Conservation (phyloP, 192 early-diverging fungal species). For the Cetraspora pellucida region DNA sequence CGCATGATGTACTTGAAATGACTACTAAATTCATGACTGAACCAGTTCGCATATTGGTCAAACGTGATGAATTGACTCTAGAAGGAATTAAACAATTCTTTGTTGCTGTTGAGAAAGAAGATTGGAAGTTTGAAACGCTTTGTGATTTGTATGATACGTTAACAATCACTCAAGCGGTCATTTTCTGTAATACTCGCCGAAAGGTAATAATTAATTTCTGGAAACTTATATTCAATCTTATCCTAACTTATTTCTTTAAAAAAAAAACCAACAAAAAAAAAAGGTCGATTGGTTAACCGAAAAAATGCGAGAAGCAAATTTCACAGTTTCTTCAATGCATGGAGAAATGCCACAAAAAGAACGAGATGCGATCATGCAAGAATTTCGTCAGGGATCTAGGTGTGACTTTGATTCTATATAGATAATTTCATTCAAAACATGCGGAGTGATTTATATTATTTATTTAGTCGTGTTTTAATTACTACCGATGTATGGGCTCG, state of each 20-base stretch:
- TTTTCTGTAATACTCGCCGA: conserved; percentile 95
- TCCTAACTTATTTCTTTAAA: background rate
- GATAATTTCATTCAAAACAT: background rate
- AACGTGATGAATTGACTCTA: conserved; percentile 98
- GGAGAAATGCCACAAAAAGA: conserved; percentile 99
- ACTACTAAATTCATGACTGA: conserved; percentile 98
- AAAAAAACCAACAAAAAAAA: too few relatives aligned
- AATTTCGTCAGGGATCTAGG: conserved; percentile 91
- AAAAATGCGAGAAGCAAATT: conserved; percentile 96
- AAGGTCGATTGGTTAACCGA: conserved; percentile 95
- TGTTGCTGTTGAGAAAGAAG: conserved; percentile 94
- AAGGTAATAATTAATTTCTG: conserved; percentile 57
- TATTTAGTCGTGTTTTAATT: conserved; percentile 87
- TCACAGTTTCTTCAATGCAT: conserved; percentile 98
- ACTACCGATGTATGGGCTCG: conserved; percentile 99
- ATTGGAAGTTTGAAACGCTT: conserved; percentile 98
- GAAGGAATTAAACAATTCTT: conserved; percentile 99
- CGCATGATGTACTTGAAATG: conserved; percentile 94
- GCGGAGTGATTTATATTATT: background rate
- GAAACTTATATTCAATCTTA: background rate
- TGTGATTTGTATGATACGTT: conserved; percentile 97
- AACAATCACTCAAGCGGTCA: conserved; percentile 98
- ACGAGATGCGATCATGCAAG: conserved; percentile 95
- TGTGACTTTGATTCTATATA: conserved; percentile 24
- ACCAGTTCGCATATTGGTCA: conserved; percentile 92